Evolutionary conservation across 768 basidiomycete species (phyloP), one percentile per base, ranked within the genome.

Genomic region (Podaxis carcinomalis): DNA sequence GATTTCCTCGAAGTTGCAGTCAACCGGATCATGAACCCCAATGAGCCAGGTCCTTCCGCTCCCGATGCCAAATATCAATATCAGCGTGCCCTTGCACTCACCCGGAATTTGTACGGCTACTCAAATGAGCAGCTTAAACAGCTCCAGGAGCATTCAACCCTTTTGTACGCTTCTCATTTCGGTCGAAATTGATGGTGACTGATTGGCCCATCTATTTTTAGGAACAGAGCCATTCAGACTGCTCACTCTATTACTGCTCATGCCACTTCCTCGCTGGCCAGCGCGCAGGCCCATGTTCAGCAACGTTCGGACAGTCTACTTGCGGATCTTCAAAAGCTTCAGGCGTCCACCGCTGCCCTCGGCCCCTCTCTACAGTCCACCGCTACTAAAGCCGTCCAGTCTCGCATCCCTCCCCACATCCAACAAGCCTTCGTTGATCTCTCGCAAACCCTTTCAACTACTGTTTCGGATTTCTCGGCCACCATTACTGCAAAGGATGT

Each of bases 91-190:
- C 77, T 83, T 63, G 77, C 78, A 39, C 81, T 93, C 54, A 87
- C 89, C 35, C 81, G 79, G 66, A 82, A 83, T 44, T 76, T 91
- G 62, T 82, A 81, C 62, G 81, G 76, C 28, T 88, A 87, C 68
- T 88, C 90, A 3, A 78, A 81, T 55, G 87, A 90, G 63, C 90
- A 91, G 67, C 71, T 90, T 68, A 88, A 85, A 62, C 83, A 89
- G 63, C 73, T 91, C 44, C 86, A 87, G 66, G 76, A 78, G 16
- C 90, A 92, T 65, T 88, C 77, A 60, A 78, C 73, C 51, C 72
- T 90, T 49, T 81, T 89, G 85, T 90, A 74, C 50, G 86, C 75
- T 25, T 63, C 40, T 11, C 54, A 13, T 35, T 19, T 55, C 7
- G 14, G 42, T 46, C 49, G 21, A 47, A 52, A 40, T 36, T 44